Percentiles rank a stretch among this genome's conserved stretches.
Evolutionary conservation across 345 rosid species (phyloP).

Genomic region (Populus nigra): DNA sequence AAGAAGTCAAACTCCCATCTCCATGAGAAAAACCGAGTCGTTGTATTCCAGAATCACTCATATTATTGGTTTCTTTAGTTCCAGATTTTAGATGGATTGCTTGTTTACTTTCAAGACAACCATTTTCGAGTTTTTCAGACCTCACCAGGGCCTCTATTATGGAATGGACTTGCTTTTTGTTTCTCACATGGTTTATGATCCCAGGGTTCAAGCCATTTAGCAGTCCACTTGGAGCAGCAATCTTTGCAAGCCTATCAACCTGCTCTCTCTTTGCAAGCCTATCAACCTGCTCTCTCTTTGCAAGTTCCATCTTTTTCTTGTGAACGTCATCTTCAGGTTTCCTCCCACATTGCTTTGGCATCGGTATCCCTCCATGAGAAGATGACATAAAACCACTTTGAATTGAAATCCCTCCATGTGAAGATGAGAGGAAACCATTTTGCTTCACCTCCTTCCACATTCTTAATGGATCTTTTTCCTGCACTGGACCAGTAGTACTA

Average conservation of each 20-base stretch:
- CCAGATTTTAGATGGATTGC: slow-evolving; percentile 34
- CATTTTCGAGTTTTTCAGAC: slow-evolving; percentile 43
- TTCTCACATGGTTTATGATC: slow-evolving; percentile 86
- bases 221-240: slow-evolving; percentile 89
- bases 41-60: slow-evolving; percentile 28
- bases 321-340: slow-evolving; percentile 51
- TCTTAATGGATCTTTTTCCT: slow-evolving; percentile 59
- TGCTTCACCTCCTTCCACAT: slow-evolving; percentile 87
- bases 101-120: slow-evolving; percentile 27
- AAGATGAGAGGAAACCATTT: slow-evolving; percentile 76
- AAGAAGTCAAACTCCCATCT: slow-evolving; percentile 28
- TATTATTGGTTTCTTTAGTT: slow-evolving; percentile 22
- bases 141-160: slow-evolving; percentile 75
- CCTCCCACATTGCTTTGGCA: slow-evolving; percentile 66
- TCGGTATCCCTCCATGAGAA: slow-evolving; percentile 53
- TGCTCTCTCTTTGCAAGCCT: slow-evolving; percentile 73
- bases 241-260: slow-evolving; percentile 71
- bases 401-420: slow-evolving; percentile 56
- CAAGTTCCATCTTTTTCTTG: slow-evolving; percentile 66
- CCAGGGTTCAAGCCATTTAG: slow-evolving; percentile 88
- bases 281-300: slow-evolving; percentile 73
- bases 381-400: slow-evolving; percentile 37
- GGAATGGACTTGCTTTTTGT: slow-evolving; percentile 83
- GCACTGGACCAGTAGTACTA: slow-evolving; percentile 51
- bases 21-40: slow-evolving; percentile 29